Evolutionary conservation across 2,329 filamentous ascomycete species (phyloP), one percentile per base, ranked within the genome.

Genomic region (Coniochaeta sp.): DNA sequence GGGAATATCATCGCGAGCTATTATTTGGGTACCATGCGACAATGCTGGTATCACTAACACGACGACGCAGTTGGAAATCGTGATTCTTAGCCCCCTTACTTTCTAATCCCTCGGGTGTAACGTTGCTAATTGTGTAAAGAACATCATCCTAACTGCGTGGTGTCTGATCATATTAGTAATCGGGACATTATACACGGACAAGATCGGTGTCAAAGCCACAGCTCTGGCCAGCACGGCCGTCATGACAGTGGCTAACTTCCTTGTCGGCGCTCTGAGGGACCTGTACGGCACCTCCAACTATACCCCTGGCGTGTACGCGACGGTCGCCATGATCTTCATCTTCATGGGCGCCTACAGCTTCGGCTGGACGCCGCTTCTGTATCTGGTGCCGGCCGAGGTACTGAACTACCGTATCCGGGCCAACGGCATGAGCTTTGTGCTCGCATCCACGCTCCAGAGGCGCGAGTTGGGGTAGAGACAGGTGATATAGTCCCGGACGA

Each of bases 1-100:
- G 75, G 74, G 0, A 77, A 76, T 50, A 73, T 76, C 56, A 75
- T 77, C 60, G 73, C 72, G 1, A 74, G 72, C 7, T 76, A 73
- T 63, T 78, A 76, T 63, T 67, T 76, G 4, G 72, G 73, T 6
- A 60, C 62, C 8, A 73, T 76, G 65, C 6, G 65, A 70, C 38
- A 76, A 69, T 6, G 77, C 77, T 0, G 77, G 77, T 3, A 74
- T 79, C 50, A 75, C 70, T 1, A 65, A 75, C 57, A 62, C 68
- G 0, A 69, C 63, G 1, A 69, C 69, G 8, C 77, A 79, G 60
- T 66, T 78, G 12, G 70, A 74, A 66, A 71, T 68, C 43, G 70
- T 71, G 59, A 60, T 64, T 66, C 2, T 12, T 26, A n/a, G 16
- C 9, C 34, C 34, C 11, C 43, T 47, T 19, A 47, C 43, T n/a